Evolutionary conservation across 2,329 filamentous ascomycete species (phyloP).

Genomic region (Aureobasidium lini): DNA sequence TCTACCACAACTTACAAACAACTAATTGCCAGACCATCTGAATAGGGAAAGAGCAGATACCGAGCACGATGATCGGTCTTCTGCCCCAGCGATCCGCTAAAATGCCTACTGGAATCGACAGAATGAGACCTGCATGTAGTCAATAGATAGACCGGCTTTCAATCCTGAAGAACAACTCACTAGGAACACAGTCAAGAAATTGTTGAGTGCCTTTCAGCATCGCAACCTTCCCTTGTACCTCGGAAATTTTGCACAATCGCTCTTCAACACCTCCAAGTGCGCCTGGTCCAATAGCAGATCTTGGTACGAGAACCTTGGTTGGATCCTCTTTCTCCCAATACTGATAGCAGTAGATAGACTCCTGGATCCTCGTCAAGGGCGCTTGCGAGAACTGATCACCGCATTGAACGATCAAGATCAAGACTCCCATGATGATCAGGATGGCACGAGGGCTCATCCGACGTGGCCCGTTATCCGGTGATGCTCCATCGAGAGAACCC

Average conservation of each 20-base stretch:
- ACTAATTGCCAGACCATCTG: slow-evolving; percentile 23
- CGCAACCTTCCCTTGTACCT: slow-evolving; percentile 47
- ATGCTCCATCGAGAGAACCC: not conserved
- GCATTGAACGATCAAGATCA: slow-evolving; percentile 39
- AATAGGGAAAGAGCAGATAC: slow-evolving; percentile 21
- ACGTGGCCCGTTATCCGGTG: not conserved
- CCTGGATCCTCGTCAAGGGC: slow-evolving; percentile 44
- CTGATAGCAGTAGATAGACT: slow-evolving; percentile 47
- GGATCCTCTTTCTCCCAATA: slow-evolving; percentile 38
- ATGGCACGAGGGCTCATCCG: slow-evolving; percentile 15
- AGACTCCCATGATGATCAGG: slow-evolving; percentile 26
- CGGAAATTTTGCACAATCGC: slow-evolving; percentile 40
- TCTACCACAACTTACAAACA: slow-evolving; percentile 21
- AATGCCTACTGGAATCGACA: slow-evolving; percentile 30
- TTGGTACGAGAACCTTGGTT: slow-evolving; percentile 21
- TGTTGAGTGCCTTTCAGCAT: slow-evolving; percentile 43
- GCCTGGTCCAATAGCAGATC: slow-evolving; percentile 22
- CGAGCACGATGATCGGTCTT: slow-evolving; percentile 26
- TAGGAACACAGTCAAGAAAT: slow-evolving; percentile 42
- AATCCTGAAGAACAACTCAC: slow-evolving; percentile 22
- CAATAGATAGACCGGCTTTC: slow-evolving; percentile 10
- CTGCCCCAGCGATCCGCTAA: slow-evolving; percentile 29
- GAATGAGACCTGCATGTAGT: slow-evolving; percentile 18
- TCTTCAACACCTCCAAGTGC: slow-evolving; percentile 32
- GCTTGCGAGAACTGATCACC: slow-evolving; percentile 33